These are phyloP conservation scores for Podospora pseudopauciseta DNA, from an alignment of 495 filamentous ascomycete genomes.

Conservation along the genomic window DNA sequence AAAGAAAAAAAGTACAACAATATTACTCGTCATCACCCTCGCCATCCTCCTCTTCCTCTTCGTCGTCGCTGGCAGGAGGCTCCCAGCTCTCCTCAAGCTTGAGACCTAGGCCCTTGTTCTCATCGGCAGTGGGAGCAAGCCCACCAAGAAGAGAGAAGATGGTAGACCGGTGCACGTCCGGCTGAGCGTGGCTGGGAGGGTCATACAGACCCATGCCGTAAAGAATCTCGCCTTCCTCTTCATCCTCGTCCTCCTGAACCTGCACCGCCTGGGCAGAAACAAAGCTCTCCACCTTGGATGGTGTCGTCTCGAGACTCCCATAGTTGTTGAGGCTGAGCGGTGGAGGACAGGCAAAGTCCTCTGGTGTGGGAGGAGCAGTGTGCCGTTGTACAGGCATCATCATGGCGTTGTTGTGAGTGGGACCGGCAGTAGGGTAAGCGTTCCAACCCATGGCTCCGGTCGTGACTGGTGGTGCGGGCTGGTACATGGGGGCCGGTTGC, in stretches of 20 bases:
- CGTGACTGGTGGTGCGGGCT: not conserved
- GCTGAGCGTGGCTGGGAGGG: slow-evolving; percentile 49
- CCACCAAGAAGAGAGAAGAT: slow-evolving; percentile 48
- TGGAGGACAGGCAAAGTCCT: slow-evolving; percentile 41
- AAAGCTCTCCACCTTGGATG: not conserved
- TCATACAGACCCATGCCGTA: slow-evolving; percentile 84
- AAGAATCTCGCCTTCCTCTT: slow-evolving; percentile 62
- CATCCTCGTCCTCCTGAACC: slow-evolving; percentile 40
- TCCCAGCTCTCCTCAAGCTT: slow-evolving; percentile 83
- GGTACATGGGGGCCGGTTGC: slow-evolving; percentile 5
- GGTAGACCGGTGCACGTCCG: slow-evolving; percentile 47
- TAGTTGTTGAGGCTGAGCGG: slow-evolving; percentile 39
- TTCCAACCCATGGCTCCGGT: not conserved
- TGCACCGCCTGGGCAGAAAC: slow-evolving; percentile 20
- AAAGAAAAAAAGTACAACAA: slow-evolving; percentile 18
- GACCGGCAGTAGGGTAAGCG: not conserved
- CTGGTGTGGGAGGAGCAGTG: slow-evolving; percentile 59
- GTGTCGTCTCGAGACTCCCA: slow-evolving; percentile 18
- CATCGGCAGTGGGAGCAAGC: slow-evolving; percentile 32
- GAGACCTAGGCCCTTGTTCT: slow-evolving; percentile 70
- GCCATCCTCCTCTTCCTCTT: slow-evolving; percentile 51
- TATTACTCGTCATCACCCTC: slow-evolving; percentile 31
- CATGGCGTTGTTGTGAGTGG: not conserved
- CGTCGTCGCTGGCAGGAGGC: slow-evolving; percentile 60
- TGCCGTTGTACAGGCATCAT: slow-evolving; percentile 10